These are phyloP conservation scores for Calvatia gigantea DNA, from an alignment of 768 basidiomycete genomes.

Conservation along the genomic window DNA sequence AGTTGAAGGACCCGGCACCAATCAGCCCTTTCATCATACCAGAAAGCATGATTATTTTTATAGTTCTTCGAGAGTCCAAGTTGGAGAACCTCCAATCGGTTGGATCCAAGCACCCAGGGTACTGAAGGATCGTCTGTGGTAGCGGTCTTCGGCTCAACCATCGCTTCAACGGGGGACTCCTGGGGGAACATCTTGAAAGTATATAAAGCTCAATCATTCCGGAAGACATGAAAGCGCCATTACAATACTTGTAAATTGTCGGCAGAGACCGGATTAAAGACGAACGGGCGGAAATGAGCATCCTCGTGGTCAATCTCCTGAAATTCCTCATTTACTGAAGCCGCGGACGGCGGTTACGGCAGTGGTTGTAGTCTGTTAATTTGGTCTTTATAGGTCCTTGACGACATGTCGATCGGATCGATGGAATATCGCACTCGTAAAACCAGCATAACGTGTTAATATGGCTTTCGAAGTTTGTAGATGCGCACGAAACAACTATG, in stretches of 20 bases:
- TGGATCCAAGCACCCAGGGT: not conserved
- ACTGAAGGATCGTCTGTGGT: not conserved
- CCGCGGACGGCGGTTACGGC: constrained; percentile 7
- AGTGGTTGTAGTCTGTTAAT: not conserved
- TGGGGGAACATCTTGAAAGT: constrained; percentile 5
- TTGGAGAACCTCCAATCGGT: constrained; percentile 6
- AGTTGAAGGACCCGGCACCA: not conserved
- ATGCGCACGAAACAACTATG: not conserved
- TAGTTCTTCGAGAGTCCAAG: constrained; percentile 1
- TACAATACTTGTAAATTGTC: constrained; percentile 2
- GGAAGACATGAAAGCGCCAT: constrained; percentile 3
- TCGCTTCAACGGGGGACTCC: not conserved
- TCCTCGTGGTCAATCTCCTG: not conserved
- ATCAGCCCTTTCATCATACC: constrained; percentile 7
- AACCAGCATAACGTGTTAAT: constrained; percentile 6
- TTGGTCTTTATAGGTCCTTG: not conserved
- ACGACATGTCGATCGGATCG: not conserved
- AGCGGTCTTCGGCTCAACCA: constrained; percentile 3
- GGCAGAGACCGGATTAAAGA: constrained; percentile 6
- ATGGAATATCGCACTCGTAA: not conserved
- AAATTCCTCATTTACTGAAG: not conserved
- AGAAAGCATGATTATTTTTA: constrained; percentile 6
- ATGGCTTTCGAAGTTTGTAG: constrained; percentile 5
- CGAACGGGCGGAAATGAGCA: constrained; percentile 9
- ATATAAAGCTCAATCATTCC: not conserved